Percentiles rank a stretch among this genome's conserved stretches.
Evolutionary conservation across 352 stramenopile genomes (phyloP).

Genomic region (Phytophthora parvispora): DNA sequence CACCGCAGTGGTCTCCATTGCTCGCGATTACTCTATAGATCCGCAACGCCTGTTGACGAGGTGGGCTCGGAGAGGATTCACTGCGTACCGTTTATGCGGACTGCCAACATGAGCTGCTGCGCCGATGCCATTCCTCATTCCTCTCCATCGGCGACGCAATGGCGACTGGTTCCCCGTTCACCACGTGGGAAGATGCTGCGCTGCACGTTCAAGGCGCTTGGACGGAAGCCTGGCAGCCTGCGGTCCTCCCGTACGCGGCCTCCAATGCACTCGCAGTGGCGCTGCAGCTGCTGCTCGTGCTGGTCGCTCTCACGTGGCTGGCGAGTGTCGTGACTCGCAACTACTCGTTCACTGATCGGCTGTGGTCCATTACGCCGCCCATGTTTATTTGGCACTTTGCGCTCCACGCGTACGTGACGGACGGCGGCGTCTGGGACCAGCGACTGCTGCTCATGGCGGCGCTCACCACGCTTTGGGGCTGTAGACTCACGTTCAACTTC

Average conservation of each 20-base stretch:
- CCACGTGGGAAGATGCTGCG: conserved; percentile 37
- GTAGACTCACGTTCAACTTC: conserved; percentile 94
- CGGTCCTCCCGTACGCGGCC: conserved; percentile 49
- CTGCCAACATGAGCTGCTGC: conserved; percentile 12
- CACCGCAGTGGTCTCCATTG: not conserved
- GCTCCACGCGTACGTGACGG: conserved; percentile 60
- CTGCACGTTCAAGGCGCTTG: conserved; percentile 43
- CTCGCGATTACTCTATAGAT: conserved; percentile 9
- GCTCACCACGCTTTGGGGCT: conserved; percentile 89
- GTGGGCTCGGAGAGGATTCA: conserved; percentile 15
- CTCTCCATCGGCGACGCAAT: conserved; percentile 8
- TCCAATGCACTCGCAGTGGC: conserved; percentile 50
- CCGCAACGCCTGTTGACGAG: not conserved
- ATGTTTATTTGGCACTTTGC: conserved; percentile 90
- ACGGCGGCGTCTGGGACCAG: conserved; percentile 64
- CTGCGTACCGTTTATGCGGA: conserved; percentile 13
- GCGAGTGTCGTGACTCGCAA: conserved; percentile 86
- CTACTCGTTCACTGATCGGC: conserved; percentile 93
- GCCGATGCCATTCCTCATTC: conserved; percentile 12
- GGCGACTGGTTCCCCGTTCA: conserved; percentile 29
- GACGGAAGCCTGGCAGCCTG: conserved; percentile 38
- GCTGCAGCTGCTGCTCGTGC: conserved; percentile 54
- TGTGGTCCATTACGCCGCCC: conserved; percentile 93
- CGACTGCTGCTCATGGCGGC: conserved; percentile 82
- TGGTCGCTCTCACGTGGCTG: conserved; percentile 65